Base-by-base conservation (phyloP, 352 stramenopile species). In the Globisporangium camurandrum region DNA sequence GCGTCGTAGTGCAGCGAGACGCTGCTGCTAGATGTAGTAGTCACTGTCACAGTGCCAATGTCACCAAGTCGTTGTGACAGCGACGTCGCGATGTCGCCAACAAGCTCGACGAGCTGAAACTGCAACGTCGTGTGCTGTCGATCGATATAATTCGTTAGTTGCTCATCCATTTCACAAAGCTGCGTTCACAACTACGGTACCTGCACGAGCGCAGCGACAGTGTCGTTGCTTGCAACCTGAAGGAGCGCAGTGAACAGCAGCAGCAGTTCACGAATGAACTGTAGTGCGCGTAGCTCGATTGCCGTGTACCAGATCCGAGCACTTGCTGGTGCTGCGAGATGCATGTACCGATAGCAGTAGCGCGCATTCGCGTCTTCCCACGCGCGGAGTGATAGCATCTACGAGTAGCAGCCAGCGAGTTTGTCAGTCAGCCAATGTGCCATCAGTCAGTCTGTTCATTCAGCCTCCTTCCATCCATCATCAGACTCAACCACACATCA, bases 111-210 rank as follows among this genome's bases (percentile, higher is more conserved):
- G 16, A 81, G 3, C 24, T 75, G 63, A 51, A 58, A 64, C 39
- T 64, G 58, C 31, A 84, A 33, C 17, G 65, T 62, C 2, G 69
- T 81, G 45, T 81, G 67, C 71, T 84, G 40, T 14, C 14, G 12
- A 16, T 3, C 45, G 16, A 57, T n/a, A 24, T 17, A 14, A 28
- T 14, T 34, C 30, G 30, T 34, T 14, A 38, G 20, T 12, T 10
- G 47, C 6, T 22, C 14, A 52, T 2, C 5, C 7, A 3, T 12
- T 2, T 39, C n/a, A n/a, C n/a, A n/a, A 45, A 48, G 19, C 41
- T 26, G 27, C 24, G 12, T 26, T 46, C 10, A 12, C 23, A 4
- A 7, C 12, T 1, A 41, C n/a, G 17, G 36, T 60, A 79, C 69
- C 66, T 57, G 54, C 17, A 71, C 44, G 23, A 76, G 61, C 41